These are phyloP conservation scores for Rhynchosporium secalis DNA, from an alignment of 2,329 filamentous ascomycete species.

Conservation along the genomic window DNA sequence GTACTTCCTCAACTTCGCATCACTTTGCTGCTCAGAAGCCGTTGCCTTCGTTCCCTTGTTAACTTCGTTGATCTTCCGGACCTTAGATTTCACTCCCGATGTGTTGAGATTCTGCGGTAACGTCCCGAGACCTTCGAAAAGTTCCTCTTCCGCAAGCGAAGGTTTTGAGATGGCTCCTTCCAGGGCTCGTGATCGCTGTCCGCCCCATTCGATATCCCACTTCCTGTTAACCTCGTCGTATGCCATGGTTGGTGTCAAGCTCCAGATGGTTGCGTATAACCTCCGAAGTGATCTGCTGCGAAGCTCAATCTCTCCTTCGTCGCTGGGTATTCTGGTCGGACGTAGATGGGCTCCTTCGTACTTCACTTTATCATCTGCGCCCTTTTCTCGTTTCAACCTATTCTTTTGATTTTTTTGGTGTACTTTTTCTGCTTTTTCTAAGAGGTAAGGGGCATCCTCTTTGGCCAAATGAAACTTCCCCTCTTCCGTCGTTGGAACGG, in stretches of 20 bases:
- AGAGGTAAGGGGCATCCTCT: too few species aligned
- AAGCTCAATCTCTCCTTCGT: background rate
- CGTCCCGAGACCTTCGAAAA: conserved; percentile 51
- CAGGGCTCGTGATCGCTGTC: conserved; percentile 34
- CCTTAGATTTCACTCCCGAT: background rate
- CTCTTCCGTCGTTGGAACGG: background rate
- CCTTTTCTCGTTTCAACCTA: too few species aligned
- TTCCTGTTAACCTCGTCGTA: conserved; percentile 36
- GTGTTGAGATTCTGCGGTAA: conserved; percentile 4
- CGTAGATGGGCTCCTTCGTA: background rate
- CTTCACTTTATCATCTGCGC: too few species aligned
- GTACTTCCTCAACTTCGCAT: background rate
- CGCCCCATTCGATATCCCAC: conserved; percentile 50
- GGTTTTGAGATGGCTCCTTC: conserved; percentile 35
- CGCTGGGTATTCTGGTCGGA: background rate
- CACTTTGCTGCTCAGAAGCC: too few species aligned
- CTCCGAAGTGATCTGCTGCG: conserved; percentile 47
- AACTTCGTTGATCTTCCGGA: background rate
- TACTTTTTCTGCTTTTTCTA: background rate
- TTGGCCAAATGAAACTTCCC: background rate
- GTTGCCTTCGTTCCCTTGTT: too few species aligned
- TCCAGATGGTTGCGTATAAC: conserved; percentile 50
- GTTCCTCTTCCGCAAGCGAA: conserved; percentile 41
- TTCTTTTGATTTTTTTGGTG: background rate
- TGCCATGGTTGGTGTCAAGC: conserved; percentile 46